Evolutionary conservation across 345 rosid species (phyloP).

Genomic region (Boechera retrofracta): DNA sequence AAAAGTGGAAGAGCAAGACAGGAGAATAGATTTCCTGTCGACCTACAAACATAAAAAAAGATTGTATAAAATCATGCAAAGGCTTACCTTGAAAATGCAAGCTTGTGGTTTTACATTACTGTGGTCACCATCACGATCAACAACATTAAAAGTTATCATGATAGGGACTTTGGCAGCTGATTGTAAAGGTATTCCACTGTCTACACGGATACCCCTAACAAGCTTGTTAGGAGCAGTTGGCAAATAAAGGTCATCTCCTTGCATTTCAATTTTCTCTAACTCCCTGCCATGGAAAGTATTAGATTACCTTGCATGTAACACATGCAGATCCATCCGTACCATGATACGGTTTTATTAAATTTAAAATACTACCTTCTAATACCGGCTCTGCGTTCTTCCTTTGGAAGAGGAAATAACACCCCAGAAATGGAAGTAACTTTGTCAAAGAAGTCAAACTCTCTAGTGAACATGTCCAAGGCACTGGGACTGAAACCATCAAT

Average conservation of each 20-base stretch:
- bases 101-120: constrained; percentile 79
- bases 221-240: constrained; percentile 95
- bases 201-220: constrained; percentile 84
- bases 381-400: constrained; percentile 97
- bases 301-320: constrained; percentile 29
- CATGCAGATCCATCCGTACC: constrained; percentile 10
- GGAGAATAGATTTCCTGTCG: constrained; percentile 19
- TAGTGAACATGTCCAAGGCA: constrained; percentile 78
- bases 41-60: neutral
- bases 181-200: constrained; percentile 98
- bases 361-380: constrained; percentile 69
- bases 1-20: constrained; percentile 15
- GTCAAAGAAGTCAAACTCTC: constrained; percentile 95
- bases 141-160: constrained; percentile 89
- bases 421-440: constrained; percentile 97
- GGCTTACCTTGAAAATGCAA: constrained; percentile 93
- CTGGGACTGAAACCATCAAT: constrained; percentile 79
- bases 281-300: constrained; percentile 59
- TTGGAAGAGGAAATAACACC: constrained; percentile 72
- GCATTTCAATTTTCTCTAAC: constrained; percentile 89
- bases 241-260: constrained; percentile 87
- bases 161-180: constrained; percentile 99
- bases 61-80: constrained; percentile 10
- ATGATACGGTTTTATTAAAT: constrained; percentile 17
- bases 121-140: constrained; percentile 77